These are phyloP conservation scores for Sporisorium scitamineum DNA, from an alignment of 1,284 basidiomycete genomes.

Conservation along the genomic window DNA sequence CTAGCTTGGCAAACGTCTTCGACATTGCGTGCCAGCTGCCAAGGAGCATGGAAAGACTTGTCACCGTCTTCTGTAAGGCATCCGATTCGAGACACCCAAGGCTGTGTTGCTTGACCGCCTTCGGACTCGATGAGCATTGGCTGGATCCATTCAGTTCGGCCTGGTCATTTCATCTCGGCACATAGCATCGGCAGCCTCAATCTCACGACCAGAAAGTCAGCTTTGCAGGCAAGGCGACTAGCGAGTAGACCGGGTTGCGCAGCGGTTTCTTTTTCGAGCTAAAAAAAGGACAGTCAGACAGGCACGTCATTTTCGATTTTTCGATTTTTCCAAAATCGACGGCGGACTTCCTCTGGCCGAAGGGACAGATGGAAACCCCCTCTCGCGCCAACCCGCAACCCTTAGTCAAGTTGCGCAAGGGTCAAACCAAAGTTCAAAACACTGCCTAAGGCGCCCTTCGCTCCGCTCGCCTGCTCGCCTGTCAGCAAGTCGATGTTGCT, in stretches of 20 bases:
- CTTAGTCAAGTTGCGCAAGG: constrained; percentile 20
- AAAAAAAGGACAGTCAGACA: background rate
- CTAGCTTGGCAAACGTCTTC: background rate
- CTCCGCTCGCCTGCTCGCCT: too few species aligned
- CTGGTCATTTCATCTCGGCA: constrained; percentile 5
- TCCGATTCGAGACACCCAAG: background rate
- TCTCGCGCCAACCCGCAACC: constrained; percentile 11
- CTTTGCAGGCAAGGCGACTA: constrained; percentile 1
- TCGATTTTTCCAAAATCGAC: background rate
- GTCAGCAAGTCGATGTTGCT: background rate
- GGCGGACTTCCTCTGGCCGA: background rate
- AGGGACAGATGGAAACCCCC: too few species aligned
- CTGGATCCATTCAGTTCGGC: background rate
- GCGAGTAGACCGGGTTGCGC: background rate
- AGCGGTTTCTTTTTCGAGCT: background rate
- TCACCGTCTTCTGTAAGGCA: background rate
- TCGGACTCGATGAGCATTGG: background rate
- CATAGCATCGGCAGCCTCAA: constrained; percentile 5
- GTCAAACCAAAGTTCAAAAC: constrained; percentile 4
- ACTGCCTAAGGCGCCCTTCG: too few species aligned
- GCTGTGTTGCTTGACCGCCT: background rate
- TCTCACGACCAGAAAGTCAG: background rate
- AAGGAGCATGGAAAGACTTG: background rate
- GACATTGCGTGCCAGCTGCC: background rate
- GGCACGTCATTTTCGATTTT: constrained; percentile 7